A percentile compares a stretch with the other conserved stretches of the same genome.
phyloP scores from a whole-genome alignment of 176 grass and related monocot species.

The Bromus sterilis region DNA sequence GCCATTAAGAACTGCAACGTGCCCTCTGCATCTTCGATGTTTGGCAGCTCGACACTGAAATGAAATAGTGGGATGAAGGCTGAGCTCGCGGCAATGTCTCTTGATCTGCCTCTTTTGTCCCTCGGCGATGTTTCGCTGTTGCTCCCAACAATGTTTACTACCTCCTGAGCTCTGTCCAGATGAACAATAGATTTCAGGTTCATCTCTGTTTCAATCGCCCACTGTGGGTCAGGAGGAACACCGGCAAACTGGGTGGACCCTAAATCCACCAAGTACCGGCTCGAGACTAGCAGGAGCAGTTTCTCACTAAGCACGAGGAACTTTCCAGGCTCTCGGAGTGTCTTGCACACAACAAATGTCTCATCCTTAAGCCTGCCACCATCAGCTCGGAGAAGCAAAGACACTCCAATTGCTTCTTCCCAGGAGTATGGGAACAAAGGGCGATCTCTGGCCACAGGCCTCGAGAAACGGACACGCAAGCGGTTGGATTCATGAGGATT shows the following conservation, averaged over 20 bases:
- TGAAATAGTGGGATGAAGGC: constrained; percentile 74
- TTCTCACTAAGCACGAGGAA: constrained; percentile 73
- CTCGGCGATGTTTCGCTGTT: constrained; percentile 55
- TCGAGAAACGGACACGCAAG: constrained; percentile 54
- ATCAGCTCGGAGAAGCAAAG: constrained; percentile 67
- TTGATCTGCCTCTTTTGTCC: constrained; percentile 43
- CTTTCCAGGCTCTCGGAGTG: constrained; percentile 45
- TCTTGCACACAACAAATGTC: constrained; percentile 84
- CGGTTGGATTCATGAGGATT: constrained; percentile 70
- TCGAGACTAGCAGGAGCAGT: constrained; percentile 51
- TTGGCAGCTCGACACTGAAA: constrained; percentile 58
- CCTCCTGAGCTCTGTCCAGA: constrained; percentile 66
- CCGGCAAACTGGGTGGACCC: constrained; percentile 53
- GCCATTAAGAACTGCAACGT: constrained; percentile 47
- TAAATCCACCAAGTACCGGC: constrained; percentile 53
- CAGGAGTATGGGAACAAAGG: constrained; percentile 77
- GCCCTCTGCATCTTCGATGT: constrained; percentile 67
- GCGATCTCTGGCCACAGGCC: constrained; percentile 49
- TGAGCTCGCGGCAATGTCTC: constrained; percentile 49
- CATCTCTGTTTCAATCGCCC: constrained; percentile 77
- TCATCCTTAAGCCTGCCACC: constrained; percentile 65
- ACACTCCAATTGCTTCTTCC: constrained; percentile 78
- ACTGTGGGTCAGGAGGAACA: constrained; percentile 67
- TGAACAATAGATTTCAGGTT: constrained; percentile 74
- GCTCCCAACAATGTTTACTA: constrained; percentile 92